phyloP scores from a whole-genome alignment of 2,329 filamentous ascomycete species.

The Beauveria sp. region DNA sequence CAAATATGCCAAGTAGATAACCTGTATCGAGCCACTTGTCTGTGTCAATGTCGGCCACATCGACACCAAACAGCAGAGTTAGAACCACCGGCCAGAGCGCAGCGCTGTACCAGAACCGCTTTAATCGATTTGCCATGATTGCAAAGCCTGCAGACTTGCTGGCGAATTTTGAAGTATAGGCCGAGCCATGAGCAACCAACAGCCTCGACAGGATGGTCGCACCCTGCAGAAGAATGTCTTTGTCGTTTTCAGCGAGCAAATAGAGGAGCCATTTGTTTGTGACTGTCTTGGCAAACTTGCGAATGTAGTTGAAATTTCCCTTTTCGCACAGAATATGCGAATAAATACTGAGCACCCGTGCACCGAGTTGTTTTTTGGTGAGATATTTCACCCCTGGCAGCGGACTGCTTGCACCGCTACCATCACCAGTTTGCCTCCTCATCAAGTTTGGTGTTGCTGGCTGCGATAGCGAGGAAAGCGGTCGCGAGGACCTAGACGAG shows the following conservation, averaged over 20 bases:
- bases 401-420: constrained; percentile 22
- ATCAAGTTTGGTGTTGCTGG: constrained; percentile 33
- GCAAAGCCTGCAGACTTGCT: constrained; percentile 78
- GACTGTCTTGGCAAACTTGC: constrained; percentile 87
- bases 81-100: constrained; percentile 84
- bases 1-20: constrained; percentile 67
- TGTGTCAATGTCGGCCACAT: constrained; percentile 68
- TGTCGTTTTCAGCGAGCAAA: constrained; percentile 77
- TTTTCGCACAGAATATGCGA: constrained; percentile 69
- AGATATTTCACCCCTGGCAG: constrained; percentile 30
- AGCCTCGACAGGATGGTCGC: constrained; percentile 78
- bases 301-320: constrained; percentile 59
- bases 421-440: constrained; percentile 31
- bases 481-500: constrained; percentile 43
- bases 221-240: constrained; percentile 73
- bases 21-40: constrained; percentile 67
- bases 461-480: constrained; percentile 30
- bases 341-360: constrained; percentile 70
- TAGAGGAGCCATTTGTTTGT: constrained; percentile 97
- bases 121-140: constrained; percentile 75
- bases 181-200: constrained; percentile 71
- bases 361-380: constrained; percentile 64
- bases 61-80: constrained; percentile 77
- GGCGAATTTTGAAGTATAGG: constrained; percentile 79
- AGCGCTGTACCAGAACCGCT: constrained; percentile 81